Base-by-base conservation (phyloP, 257 asterid genomes). In the Capsicum rhomboideum region DNA sequence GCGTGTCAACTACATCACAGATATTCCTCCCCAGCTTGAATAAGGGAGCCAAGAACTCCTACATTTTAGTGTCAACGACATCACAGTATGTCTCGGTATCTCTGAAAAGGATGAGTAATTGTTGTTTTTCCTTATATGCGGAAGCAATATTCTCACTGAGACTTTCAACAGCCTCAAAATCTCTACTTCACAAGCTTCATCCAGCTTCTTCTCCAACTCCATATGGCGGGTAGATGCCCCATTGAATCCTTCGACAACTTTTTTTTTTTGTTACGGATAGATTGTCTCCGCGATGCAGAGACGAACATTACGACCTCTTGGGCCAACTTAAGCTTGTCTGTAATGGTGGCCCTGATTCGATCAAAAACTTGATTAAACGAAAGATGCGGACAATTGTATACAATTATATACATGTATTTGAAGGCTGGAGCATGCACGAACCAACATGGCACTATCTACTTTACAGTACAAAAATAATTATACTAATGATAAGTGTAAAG, bases 141-240 rank as follows among this genome's bases (percentile, higher is more conserved):
- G 82, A 83, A 81, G 92, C 84, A 29, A 89, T 87, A 52, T 85
- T 85, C 37, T 86, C 86, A 53, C 92, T 88, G 7, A 89, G 78
- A 16, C 85, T 83, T 50, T 89, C 90, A 31, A 90, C 92, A n/a
- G 79, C 84, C 84, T 89, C 92, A 61, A 89, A 89, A 67, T 89
- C 92, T 85, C 87, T n/a, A n/a, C 92, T 3, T n/a, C n/a, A n/a
- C n/a, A n/a, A n/a, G 92, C 92, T 79, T 87, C 87, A 81, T 89
- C 89, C 37, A 89, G 84, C 71, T 82, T 67, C 82, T 84, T 68
- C 89, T 89, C 92, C 1, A 87, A 83, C 63, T 82, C 85, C 46
- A 46, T 75, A 84, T 86, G 84, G 77, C 64, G 84, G 26, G 79
- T 79, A 40, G 88, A 83, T 75, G 89, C 92, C 58, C 68, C 82